Evolutionary conservation across 2,329 filamentous ascomycete genomes (phyloP).

Genomic region (Cyphellophora europaea): DNA sequence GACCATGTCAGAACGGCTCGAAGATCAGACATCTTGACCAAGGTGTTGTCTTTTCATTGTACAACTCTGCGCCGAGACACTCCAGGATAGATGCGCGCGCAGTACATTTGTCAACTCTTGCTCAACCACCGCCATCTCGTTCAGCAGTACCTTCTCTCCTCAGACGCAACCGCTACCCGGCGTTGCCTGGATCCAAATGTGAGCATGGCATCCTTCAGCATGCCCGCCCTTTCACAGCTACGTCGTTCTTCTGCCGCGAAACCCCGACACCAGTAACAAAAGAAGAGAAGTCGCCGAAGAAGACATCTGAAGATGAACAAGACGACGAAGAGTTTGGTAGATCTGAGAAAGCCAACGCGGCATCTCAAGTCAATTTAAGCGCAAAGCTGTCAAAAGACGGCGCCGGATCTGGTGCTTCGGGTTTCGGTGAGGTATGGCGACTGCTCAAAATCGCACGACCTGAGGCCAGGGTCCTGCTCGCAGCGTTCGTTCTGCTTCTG

Average conservation of each 20-base stretch:
- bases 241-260: constrained; percentile 5
- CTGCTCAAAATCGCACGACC: constrained; percentile 82
- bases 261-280: constrained; percentile 15
- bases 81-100: constrained; percentile 12
- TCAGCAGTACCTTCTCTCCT: too few relatives aligned
- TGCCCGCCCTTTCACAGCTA: background rate
- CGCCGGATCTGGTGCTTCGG: constrained; percentile 43
- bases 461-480: constrained; percentile 65
- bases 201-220: background rate
- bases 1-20: background rate
- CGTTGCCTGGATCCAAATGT: background rate
- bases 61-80: constrained; percentile 19
- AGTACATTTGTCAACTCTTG: too few relatives aligned
- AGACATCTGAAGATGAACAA: constrained; percentile 30
- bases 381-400: constrained; percentile 82
- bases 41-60: constrained; percentile 17
- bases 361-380: constrained; percentile 79
- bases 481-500: constrained; percentile 77
- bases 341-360: constrained; percentile 77
- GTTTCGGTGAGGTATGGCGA: constrained; percentile 69
- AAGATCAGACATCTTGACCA: constrained; percentile 11
- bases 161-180: too few relatives aligned
- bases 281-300: constrained; percentile 19
- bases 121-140: too few relatives aligned
- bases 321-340: constrained; percentile 53